Evolutionary conservation across 2,329 filamentous ascomycete genomes (phyloP).

Genomic region (Huntiella decipiens): DNA sequence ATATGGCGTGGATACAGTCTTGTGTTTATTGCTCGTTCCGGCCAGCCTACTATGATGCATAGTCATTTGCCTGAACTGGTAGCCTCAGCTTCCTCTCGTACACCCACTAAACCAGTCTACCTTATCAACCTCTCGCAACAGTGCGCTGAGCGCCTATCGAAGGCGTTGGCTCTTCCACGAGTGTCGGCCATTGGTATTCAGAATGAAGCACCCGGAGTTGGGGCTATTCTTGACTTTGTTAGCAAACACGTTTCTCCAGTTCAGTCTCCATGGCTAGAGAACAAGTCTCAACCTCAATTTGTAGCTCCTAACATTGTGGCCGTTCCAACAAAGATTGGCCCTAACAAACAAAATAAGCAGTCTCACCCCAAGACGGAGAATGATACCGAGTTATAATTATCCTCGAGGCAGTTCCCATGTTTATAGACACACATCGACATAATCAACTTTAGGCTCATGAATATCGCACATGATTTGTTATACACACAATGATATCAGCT

Average conservation of each 20-base stretch:
- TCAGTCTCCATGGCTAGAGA: constrained; percentile 32
- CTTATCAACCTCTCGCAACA: constrained; percentile 44
- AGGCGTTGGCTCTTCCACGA: constrained; percentile 39
- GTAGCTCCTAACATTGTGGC: constrained; percentile 19
- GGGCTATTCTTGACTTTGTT: constrained; percentile 37
- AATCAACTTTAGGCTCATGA: neutral
- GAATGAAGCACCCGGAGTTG: constrained; percentile 35
- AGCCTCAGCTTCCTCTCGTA: constrained; percentile 27
- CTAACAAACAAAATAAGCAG: constrained; percentile 14
- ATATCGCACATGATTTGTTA: no score
- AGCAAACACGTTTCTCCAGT: constrained; percentile 31
- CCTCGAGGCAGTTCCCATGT: neutral
- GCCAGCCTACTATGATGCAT: constrained; percentile 38
- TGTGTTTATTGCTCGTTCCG: constrained; percentile 39
- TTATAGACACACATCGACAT: neutral
- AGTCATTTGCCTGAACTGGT: constrained; percentile 40
- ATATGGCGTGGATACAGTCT: constrained; percentile 22
- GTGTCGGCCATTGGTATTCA: constrained; percentile 45
- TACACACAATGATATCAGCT: no score
- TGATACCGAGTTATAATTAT: neutral
- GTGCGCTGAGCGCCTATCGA: constrained; percentile 37
- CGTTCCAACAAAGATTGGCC: constrained; percentile 20
- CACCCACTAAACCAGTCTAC: constrained; percentile 25
- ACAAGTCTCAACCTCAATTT: constrained; percentile 15
- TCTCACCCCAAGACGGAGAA: neutral